These are phyloP conservation scores for Clarireedia homoeocarpa DNA, from an alignment of 2,329 filamentous ascomycete genomes.

Conservation along the genomic window DNA sequence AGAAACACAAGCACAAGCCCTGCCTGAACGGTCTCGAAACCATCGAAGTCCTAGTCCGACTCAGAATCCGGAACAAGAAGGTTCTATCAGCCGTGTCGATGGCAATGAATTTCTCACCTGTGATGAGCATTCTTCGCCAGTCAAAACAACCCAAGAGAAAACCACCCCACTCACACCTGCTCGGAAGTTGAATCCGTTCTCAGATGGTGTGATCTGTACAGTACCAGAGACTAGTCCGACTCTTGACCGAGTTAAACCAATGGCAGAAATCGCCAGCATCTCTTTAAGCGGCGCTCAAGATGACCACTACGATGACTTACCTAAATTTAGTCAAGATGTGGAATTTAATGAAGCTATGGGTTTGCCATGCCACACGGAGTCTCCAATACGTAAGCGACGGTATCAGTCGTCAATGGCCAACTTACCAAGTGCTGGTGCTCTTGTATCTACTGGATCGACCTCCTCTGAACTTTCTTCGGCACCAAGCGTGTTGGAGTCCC, in stretches of 20 bases:
- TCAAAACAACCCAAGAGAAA: background rate
- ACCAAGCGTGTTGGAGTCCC: constrained; percentile 1
- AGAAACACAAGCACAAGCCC: background rate
- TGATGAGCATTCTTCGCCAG: no score
- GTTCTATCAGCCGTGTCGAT: background rate
- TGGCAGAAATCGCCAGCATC: constrained; percentile 23
- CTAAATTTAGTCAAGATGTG: constrained; percentile 25
- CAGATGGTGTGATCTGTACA: constrained; percentile 12
- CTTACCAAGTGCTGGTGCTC: background rate
- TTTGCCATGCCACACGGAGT: background rate
- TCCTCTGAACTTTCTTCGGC: constrained; percentile 3
- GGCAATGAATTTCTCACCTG: background rate
- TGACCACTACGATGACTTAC: constrained; percentile 16
- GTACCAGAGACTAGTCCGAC: constrained; percentile 29
- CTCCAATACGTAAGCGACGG: background rate
- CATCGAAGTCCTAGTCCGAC: background rate
- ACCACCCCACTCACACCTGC: background rate
- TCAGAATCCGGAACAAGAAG: background rate
- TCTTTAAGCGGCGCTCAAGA: constrained; percentile 17
- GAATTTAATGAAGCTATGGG: constrained; percentile 19
- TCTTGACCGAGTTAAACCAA: constrained; percentile 14
- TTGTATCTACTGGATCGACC: background rate
- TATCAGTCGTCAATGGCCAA: background rate
- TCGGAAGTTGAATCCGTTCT: constrained; percentile 5
- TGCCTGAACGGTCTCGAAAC: background rate